Evolutionary conservation across 352 stramenopile genomes (phyloP).

Genomic region (Pythium utonaiense): DNA sequence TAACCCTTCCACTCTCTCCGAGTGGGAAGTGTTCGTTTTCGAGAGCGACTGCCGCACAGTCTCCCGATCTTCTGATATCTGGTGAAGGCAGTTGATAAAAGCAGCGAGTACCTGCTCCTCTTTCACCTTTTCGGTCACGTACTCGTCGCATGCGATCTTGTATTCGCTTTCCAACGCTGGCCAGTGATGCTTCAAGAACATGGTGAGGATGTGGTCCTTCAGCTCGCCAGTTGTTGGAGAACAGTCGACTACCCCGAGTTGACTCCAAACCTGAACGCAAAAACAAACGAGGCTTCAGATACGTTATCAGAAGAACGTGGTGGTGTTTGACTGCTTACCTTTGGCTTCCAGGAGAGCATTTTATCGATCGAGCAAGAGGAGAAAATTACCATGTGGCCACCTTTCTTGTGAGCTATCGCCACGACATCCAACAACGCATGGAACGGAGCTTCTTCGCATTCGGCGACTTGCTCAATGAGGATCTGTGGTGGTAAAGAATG

Average conservation of each 20-base stretch:
- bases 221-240: constrained; percentile 34
- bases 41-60: neutral
- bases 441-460: constrained; percentile 38
- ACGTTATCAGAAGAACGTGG: too few species aligned
- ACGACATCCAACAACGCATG: constrained; percentile 39
- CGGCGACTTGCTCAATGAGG: constrained; percentile 41
- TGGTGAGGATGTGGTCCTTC: constrained; percentile 32
- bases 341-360: constrained; percentile 39
- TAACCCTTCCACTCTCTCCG: neutral
- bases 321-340: too few species aligned
- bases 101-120: constrained; percentile 5
- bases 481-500: constrained; percentile 25
- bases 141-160: constrained; percentile 6
- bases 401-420: constrained; percentile 34
- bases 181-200: constrained; percentile 25
- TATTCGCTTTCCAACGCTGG: constrained; percentile 11
- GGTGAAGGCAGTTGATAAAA: constrained; percentile 12
- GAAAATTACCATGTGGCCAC: constrained; percentile 41
- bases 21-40: neutral
- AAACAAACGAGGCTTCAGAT: neutral
- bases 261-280: constrained; percentile 38
- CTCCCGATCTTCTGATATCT: constrained; percentile 3
- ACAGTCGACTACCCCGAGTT: constrained; percentile 45
- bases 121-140: constrained; percentile 4
- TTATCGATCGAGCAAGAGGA: constrained; percentile 31